Percentiles rank a stretch among this genome's conserved stretches.
Evolutionary conservation across 371 early-diverging fungal genomes (phyloP).

Genomic region (Nematocida sp.): DNA sequence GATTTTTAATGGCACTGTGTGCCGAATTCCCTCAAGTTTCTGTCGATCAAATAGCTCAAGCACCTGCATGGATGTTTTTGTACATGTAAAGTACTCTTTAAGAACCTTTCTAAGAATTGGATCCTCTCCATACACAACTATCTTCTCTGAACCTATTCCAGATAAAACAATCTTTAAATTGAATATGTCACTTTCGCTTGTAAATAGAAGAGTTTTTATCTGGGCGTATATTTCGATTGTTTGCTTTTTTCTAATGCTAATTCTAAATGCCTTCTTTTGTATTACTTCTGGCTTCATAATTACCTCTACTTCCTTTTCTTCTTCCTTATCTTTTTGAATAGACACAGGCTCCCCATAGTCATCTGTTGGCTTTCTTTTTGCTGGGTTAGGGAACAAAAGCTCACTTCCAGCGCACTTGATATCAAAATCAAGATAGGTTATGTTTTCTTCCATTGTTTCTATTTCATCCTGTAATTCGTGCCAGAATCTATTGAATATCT

Average conservation of each 20-base stretch:
- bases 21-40: slow-evolving; percentile 40
- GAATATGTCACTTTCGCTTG: slow-evolving; percentile 52
- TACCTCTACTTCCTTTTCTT: slow-evolving; percentile 29
- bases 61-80: background rate
- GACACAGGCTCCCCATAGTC: slow-evolving; percentile 65
- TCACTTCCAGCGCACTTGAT: slow-evolving; percentile 10
- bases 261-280: slow-evolving; percentile 36
- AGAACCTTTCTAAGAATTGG: slow-evolving; percentile 28
- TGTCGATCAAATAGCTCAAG: slow-evolving; percentile 20
- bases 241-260: slow-evolving; percentile 4
- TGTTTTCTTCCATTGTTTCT: slow-evolving; percentile 15
- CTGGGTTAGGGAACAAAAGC: slow-evolving; percentile 49
- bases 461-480: slow-evolving; percentile 45
- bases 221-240: slow-evolving; percentile 5
- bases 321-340: slow-evolving; percentile 41
- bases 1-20: slow-evolving; percentile 54
- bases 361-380: slow-evolving; percentile 58
- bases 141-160: slow-evolving; percentile 23
- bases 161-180: slow-evolving; percentile 26
- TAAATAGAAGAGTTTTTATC: slow-evolving; percentile 29
- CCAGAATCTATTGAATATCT: slow-evolving; percentile 43
- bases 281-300: slow-evolving; percentile 16
- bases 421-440: slow-evolving; percentile 33
- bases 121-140: slow-evolving; percentile 39
- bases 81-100: slow-evolving; percentile 19